Base-by-base conservation (phyloP, 1,139 yeast species). In the Candida sp. region DNA sequence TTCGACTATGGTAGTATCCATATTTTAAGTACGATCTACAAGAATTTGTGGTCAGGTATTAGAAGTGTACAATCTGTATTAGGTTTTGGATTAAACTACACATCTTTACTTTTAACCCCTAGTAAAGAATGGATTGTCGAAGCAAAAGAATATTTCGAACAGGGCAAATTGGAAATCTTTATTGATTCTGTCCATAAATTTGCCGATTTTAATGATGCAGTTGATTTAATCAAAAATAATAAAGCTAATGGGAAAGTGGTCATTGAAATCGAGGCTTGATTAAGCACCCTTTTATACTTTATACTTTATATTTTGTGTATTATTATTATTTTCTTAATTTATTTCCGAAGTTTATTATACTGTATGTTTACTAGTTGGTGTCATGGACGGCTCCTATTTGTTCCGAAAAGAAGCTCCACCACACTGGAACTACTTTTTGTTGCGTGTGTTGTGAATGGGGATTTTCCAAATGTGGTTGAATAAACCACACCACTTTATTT, bases 161-260 rank as follows among this genome's bases (percentile, higher is more conserved):
- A 70, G 8, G 77, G 75, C 2, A 58, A 69, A 21, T 54, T 81
- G 40, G 60, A 63, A 36, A 66, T 81, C 9, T 58, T 66, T 6
- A 66, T 86, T 39, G 93, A 85, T 58, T 68, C 81, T 9, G 75
- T 74, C 21, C 73, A 67, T 50, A 58, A 70, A 4, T 71, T 84
- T 53, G 73, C 67, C 4, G 73, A 83, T 12, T 77, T 63, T 51
- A 56, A 73, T 39, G 56, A 65, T 5, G 93, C 88, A 0, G 55
- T 75, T 42, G 74, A 75, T 5, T 67, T 63, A 47, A 58, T 84
- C 33, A 60, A 58, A 12, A 59, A 70, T 12, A 77, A 78, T 44
- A 68, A 61, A 41, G 82, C 84, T 3, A 72, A 70, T 45, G 95
- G 95, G 34, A 87, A 87, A 57, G 70, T 86, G 35, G 73, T 86